Base-by-base conservation (phyloP, 1,139 yeast species). In the Taphrina communis region DNA sequence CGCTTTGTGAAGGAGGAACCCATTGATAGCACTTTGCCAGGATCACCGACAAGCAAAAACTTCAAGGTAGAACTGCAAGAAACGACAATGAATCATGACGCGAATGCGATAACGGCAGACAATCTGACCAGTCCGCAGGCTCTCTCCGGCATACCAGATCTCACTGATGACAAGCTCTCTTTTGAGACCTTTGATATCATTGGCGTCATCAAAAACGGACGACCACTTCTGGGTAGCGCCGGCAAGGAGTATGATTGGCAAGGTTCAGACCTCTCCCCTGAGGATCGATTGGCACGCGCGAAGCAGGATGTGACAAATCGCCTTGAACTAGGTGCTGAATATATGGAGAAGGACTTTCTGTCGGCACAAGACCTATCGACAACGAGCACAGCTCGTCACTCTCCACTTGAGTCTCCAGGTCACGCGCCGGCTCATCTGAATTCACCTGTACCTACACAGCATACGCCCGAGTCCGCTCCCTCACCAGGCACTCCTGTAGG, bases 141-240 rank as follows among this genome's bases (percentile, higher is more conserved):
- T 39, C 42, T 14, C 42, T 9, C 14, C 42, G 14, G 6, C 14
- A 14, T 9, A 14, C 11, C 2, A 6, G 48, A 50, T 21, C 36
- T 19, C n/a, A 35, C 12, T 42, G 53, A 83, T 53, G 81, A 82
- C 48, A 80, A 88, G 51, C 83, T 89, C 1, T 78, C 83, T 2
- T 87, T 93, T 71, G 83, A 83, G 6, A 82, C 84, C 14, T 88
- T 95, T 84, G 85, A 86, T 73, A 79, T 93, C 53, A 79, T 80
- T 42, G 88, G 85, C 69, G 83, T 93, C 25, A 79, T 94, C 46
- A 85, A 85, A 71, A 82, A 88, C 60, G 96, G 94, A 6, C 85
- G 85, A 70, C 86, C 88, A 68, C 80, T 93, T 42, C 81, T 94
- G 50, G 96, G 92, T 2, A 87, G 89, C 44, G 88, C 90, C 7